A percentile compares a stretch with the other conserved stretches of the same genome.
Evolutionary conservation across 352 stramenopile genomes (phyloP).

Genomic region (Ophiocytium majus): DNA sequence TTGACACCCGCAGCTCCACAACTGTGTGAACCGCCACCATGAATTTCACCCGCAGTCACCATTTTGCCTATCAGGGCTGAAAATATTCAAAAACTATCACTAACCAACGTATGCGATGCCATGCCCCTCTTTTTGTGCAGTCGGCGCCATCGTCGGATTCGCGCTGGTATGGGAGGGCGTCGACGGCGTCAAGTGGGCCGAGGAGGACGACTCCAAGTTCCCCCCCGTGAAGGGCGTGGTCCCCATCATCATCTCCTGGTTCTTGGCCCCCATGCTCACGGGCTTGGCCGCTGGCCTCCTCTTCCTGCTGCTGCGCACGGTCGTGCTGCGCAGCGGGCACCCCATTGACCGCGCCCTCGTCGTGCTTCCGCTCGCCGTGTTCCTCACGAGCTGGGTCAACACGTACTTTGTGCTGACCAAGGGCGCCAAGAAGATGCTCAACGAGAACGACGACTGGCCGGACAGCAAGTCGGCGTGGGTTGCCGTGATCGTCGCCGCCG

Average conservation of each 20-base stretch:
- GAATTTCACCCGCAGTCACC: slow-evolving; percentile 30
- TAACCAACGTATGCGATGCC: no score
- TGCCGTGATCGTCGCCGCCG: slow-evolving; percentile 14
- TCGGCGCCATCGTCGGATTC: slow-evolving; percentile 65
- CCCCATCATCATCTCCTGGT: slow-evolving; percentile 73
- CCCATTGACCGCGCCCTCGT: slow-evolving; percentile 59
- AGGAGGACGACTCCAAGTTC: slow-evolving; percentile 34
- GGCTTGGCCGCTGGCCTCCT: slow-evolving; percentile 63
- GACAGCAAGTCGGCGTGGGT: slow-evolving; percentile 26
- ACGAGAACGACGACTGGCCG: not conserved
- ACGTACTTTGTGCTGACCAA: slow-evolving; percentile 64
- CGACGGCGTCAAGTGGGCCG: slow-evolving; percentile 62
- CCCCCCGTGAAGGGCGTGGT: slow-evolving; percentile 57
- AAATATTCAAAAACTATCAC: not conserved
- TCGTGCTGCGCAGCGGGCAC: slow-evolving; percentile 60
- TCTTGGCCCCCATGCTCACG: slow-evolving; percentile 64
- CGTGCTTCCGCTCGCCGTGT: slow-evolving; percentile 62
- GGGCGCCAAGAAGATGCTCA: slow-evolving; percentile 27
- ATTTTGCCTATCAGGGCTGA: not conserved
- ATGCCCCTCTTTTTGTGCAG: no score
- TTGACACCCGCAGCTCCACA: slow-evolving; percentile 57
- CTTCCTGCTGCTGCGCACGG: slow-evolving; percentile 67
- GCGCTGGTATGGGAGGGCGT: slow-evolving; percentile 62
- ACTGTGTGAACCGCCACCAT: slow-evolving; percentile 66
- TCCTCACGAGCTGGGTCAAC: slow-evolving; percentile 62